phyloP scores from a whole-genome alignment of 129 eudicot genomes.

The Lonicera japonica region DNA sequence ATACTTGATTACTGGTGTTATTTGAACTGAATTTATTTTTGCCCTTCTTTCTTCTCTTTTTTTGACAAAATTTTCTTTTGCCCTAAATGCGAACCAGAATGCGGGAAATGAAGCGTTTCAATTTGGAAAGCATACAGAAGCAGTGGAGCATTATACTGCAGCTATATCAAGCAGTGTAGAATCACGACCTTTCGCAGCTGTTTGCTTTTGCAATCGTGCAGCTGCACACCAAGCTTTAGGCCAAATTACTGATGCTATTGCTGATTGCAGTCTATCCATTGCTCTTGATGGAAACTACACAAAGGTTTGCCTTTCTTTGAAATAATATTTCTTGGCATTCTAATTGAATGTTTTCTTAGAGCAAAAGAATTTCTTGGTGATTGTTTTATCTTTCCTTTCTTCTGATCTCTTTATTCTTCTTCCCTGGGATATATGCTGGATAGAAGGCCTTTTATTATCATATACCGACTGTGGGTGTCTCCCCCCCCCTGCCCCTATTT shows the following conservation, averaged over 20 bases:
- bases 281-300: conserved; percentile 71
- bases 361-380: background rate
- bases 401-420: background rate
- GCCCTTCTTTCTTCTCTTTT: no score
- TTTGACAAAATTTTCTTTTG: no score
- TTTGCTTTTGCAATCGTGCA: conserved; percentile 94
- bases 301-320: conserved; percentile 47
- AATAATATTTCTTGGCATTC: conserved; percentile 7
- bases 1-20: background rate
- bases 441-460: no score
- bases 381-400: background rate
- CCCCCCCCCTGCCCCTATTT: no score
- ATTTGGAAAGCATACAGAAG: conserved; percentile 62
- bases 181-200: conserved; percentile 83
- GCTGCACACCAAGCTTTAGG: conserved; percentile 90
- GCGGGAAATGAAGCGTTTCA: conserved; percentile 91
- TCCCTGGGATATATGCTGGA: background rate
- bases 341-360: background rate
- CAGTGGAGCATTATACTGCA: conserved; percentile 76
- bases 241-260: conserved; percentile 79
- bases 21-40: background rate
- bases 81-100: conserved; percentile 34
- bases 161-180: conserved; percentile 77
- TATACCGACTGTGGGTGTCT: no score
- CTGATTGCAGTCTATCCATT: conserved; percentile 94